These are phyloP conservation scores for Trichophyton simii DNA, from an alignment of 2,329 filamentous ascomycete genomes.

Conservation along the genomic window DNA sequence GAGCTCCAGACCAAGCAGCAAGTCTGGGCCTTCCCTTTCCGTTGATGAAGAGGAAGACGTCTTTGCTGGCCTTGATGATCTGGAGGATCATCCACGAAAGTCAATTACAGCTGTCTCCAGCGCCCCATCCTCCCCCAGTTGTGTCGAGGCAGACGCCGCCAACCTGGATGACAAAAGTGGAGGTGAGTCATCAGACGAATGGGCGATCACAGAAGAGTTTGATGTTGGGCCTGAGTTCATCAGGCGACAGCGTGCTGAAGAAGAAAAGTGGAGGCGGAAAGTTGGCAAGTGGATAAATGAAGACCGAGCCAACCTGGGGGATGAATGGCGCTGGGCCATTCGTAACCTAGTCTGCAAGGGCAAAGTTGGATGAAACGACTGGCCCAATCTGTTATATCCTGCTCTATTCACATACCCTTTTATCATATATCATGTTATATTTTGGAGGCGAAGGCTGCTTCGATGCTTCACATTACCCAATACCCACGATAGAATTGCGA, in stretches of 20 bases:
- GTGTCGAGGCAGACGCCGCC: conserved; percentile 19
- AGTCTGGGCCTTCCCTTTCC: conserved; percentile 36
- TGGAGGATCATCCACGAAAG: conserved; percentile 51
- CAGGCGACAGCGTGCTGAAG: conserved; percentile 75
- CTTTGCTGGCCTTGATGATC: conserved; percentile 87
- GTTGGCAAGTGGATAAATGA: conserved; percentile 71
- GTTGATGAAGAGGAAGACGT: conserved; percentile 78
- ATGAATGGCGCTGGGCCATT: conserved; percentile 66
- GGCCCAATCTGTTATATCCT: neutral
- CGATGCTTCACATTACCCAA: neutral
- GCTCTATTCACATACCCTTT: neutral
- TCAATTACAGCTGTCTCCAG: conserved; percentile 12
- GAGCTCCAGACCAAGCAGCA: conserved; percentile 30
- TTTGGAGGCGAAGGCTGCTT: neutral
- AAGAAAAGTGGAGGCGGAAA: conserved; percentile 78
- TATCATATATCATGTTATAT: neutral
- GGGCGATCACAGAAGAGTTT: conserved; percentile 88
- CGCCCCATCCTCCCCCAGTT: conserved; percentile 4
- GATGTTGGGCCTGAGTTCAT: conserved; percentile 95
- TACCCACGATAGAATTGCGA: neutral
- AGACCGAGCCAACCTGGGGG: conserved; percentile 35
- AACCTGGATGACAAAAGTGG: conserved; percentile 28
- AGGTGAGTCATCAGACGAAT: conserved; percentile 50
- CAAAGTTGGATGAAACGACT: neutral
- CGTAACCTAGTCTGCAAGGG: conserved; percentile 31